phyloP scores from a whole-genome alignment of 129 eudicot genomes.

The Rutidosis leptorrhynchoides region DNA sequence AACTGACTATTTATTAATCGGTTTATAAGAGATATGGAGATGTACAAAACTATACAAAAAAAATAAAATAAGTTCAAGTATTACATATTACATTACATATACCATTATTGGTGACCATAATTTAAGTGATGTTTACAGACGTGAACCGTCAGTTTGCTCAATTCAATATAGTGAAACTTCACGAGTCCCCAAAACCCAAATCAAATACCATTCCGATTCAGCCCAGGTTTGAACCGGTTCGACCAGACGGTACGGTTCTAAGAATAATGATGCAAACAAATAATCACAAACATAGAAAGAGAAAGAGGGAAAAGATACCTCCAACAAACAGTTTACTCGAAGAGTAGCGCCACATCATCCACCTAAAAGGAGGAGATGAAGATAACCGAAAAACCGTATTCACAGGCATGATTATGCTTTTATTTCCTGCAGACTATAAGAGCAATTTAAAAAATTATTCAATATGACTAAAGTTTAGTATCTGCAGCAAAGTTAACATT shows the following conservation, averaged over 20 bases:
- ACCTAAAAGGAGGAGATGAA: slow-evolving; percentile 24
- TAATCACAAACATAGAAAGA: not conserved
- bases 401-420: slow-evolving; percentile 19
- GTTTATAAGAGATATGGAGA: not conserved
- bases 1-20: not conserved
- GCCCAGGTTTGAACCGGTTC: too few species aligned
- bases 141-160: not conserved
- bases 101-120: not conserved
- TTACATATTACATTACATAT: not conserved
- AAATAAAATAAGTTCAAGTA: not conserved
- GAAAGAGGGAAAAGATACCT: slow-evolving; percentile 37
- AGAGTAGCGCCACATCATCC: slow-evolving; percentile 36
- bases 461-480: not conserved
- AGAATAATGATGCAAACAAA: not conserved
- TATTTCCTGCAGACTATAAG: not conserved
- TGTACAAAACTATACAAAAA: not conserved
- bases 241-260: not conserved
- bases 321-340: slow-evolving; percentile 60
- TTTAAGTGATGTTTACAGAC: not conserved
- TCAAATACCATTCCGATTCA: too few species aligned
- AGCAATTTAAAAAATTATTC: not conserved
- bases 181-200: too few species aligned
- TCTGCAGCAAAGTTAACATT: not conserved
- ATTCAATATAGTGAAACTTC: too few species aligned
- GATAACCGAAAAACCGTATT: slow-evolving; percentile 26